These are phyloP conservation scores for Protomyces gravidus DNA, from an alignment of 1,139 yeast species.

Conservation along the genomic window DNA sequence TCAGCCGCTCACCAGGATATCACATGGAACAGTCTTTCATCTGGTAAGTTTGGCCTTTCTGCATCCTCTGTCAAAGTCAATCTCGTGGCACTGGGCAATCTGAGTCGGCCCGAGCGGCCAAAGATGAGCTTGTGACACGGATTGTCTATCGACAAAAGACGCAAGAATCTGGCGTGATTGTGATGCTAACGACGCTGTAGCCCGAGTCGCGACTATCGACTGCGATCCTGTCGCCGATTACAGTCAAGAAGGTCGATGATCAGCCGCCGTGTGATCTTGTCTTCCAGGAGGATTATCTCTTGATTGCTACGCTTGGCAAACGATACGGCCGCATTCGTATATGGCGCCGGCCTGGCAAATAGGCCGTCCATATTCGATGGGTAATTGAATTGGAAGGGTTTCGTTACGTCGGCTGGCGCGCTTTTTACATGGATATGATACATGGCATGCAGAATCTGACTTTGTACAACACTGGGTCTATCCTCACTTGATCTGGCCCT, in stretches of 20 bases:
- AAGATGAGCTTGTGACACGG: too few species aligned
- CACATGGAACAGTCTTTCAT: constrained; percentile 34
- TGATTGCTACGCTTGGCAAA: constrained; percentile 30
- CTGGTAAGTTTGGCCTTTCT: constrained; percentile 25
- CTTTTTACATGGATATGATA: too few species aligned
- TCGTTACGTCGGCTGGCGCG: neutral
- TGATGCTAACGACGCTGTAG: neutral
- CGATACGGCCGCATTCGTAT: constrained; percentile 12
- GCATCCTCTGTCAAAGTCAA: too few species aligned
- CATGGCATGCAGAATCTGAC: too few species aligned
- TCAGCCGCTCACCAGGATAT: neutral
- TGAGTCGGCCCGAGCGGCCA: neutral
- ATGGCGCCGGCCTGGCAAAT: constrained; percentile 10
- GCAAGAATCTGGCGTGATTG: too few species aligned
- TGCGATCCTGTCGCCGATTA: constrained; percentile 34
- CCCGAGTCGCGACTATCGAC: constrained; percentile 33
- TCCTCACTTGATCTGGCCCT: too few species aligned
- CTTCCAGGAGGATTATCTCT: constrained; percentile 32
- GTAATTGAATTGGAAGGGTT: neutral
- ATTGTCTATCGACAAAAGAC: too few species aligned
- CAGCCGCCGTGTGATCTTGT: constrained; percentile 33
- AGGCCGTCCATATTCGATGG: neutral
- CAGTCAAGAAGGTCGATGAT: constrained; percentile 33
- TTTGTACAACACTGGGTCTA: too few species aligned
- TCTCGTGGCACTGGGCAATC: too few species aligned